Conservation (phyloP, 1,284 basidiomycete genomes). For the Sparassis latifolia region DNA sequence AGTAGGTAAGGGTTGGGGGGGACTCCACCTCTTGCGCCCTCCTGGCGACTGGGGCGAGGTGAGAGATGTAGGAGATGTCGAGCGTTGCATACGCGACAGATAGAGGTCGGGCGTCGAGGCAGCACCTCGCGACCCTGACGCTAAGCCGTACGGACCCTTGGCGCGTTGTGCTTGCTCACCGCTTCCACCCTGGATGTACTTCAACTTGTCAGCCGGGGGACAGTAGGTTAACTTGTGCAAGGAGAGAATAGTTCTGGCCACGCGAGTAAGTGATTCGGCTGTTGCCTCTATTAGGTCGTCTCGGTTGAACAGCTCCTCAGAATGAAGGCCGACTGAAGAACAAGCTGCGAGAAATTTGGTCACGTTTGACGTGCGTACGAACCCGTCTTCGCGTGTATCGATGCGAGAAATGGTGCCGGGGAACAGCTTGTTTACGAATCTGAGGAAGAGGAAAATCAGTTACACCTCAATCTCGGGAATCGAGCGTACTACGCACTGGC, state of each 20-base stretch:
- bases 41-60: constrained; percentile 22
- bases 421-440: constrained; percentile 69
- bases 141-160: constrained; percentile 27
- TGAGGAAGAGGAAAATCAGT: constrained; percentile 22
- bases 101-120: constrained; percentile 61
- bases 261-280: constrained; percentile 54
- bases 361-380: constrained; percentile 59
- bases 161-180: constrained; percentile 11
- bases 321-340: constrained; percentile 52
- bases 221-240: constrained; percentile 57
- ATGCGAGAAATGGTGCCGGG: constrained; percentile 55
- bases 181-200: constrained; percentile 34
- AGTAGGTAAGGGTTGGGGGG: constrained; percentile 46
- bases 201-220: constrained; percentile 36
- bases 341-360: constrained; percentile 70
- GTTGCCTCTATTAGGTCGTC: constrained; percentile 63
- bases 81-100: constrained; percentile 21
- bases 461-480: not conserved
- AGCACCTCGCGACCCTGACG: constrained; percentile 32
- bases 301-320: constrained; percentile 59
- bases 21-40: constrained; percentile 42
- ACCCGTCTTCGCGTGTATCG: constrained; percentile 62
- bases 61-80: constrained; percentile 18
- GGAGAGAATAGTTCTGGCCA: constrained; percentile 61
- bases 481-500: constrained; percentile 57